phyloP scores from a whole-genome alignment of 1,284 basidiomycete genomes.

The Ceratobasidium theobromae region DNA sequence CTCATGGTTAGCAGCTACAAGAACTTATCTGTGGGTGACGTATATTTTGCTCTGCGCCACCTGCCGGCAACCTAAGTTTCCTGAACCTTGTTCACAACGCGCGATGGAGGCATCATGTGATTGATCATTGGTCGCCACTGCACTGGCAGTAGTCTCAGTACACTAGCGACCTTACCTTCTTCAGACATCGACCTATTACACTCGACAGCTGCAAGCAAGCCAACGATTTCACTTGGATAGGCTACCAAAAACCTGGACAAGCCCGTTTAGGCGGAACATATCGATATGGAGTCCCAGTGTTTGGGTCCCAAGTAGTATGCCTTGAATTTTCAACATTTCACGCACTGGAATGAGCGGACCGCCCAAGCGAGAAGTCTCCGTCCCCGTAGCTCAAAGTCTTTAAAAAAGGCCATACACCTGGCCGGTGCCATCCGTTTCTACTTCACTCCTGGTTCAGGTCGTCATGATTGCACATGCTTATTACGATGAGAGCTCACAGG shows the following conservation, averaged over 20 bases:
- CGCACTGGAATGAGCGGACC: not conserved
- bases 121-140: not conserved
- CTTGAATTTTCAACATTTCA: slow-evolving; percentile 3
- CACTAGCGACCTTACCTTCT: not conserved
- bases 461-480: not conserved
- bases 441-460: not conserved
- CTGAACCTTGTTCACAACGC: not conserved
- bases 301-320: too few species aligned
- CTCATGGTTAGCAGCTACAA: too few species aligned
- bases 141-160: too few species aligned
- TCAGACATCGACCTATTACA: not conserved
- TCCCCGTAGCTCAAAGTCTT: not conserved
- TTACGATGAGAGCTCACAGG: slow-evolving; percentile 7
- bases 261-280: not conserved
- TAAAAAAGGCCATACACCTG: not conserved
- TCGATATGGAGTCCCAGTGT: not conserved
- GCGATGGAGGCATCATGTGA: not conserved
- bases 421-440: not conserved
- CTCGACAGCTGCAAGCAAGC: not conserved
- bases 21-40: too few species aligned
- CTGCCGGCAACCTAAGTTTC: not conserved
- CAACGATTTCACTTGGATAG: not conserved
- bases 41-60: not conserved
- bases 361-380: not conserved
- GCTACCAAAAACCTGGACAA: not conserved